Conservation (phyloP, 768 basidiomycete species). For the Daedalea quercina region DNA sequence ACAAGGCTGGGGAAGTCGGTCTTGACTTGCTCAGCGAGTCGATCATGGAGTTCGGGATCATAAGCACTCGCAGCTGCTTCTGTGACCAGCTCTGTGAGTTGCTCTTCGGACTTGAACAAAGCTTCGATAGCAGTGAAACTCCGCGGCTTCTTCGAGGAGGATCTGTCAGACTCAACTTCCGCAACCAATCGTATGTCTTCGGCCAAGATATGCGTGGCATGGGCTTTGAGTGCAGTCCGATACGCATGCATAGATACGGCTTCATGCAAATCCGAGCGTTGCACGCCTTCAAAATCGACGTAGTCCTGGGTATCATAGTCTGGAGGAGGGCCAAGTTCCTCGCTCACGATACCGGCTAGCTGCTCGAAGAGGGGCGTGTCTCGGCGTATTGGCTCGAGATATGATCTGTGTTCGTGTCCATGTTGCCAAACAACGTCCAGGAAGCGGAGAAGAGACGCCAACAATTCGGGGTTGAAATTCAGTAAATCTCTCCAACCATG, state of each 20-base stretch:
- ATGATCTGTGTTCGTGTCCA: slow-evolving; percentile 60
- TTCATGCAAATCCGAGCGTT: slow-evolving; percentile 52
- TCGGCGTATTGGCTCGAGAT: slow-evolving; percentile 49
- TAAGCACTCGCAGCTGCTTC: slow-evolving; percentile 70
- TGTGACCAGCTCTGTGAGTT: slow-evolving; percentile 55
- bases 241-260: slow-evolving; percentile 60
- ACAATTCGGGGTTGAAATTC: slow-evolving; percentile 69
- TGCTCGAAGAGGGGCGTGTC: slow-evolving; percentile 64
- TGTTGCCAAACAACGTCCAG: slow-evolving; percentile 77
- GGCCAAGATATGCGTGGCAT: slow-evolving; percentile 67
- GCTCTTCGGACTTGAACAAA: slow-evolving; percentile 54
- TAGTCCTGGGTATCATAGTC: slow-evolving; percentile 54
- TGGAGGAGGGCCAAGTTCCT: slow-evolving; percentile 71
- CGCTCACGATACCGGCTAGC: slow-evolving; percentile 54
- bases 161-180: slow-evolving; percentile 23
- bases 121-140: slow-evolving; percentile 55
- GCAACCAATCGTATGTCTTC: slow-evolving; percentile 60
- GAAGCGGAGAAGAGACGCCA: slow-evolving; percentile 71
- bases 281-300: slow-evolving; percentile 39
- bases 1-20: slow-evolving; percentile 51
- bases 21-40: slow-evolving; percentile 42
- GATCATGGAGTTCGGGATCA: slow-evolving; percentile 65
- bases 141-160: slow-evolving; percentile 36
- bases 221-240: slow-evolving; percentile 63
- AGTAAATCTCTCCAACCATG: slow-evolving; percentile 68